phyloP scores from a whole-genome alignment of 2,329 filamentous ascomycete species.

The Cladosporium sp. region DNA sequence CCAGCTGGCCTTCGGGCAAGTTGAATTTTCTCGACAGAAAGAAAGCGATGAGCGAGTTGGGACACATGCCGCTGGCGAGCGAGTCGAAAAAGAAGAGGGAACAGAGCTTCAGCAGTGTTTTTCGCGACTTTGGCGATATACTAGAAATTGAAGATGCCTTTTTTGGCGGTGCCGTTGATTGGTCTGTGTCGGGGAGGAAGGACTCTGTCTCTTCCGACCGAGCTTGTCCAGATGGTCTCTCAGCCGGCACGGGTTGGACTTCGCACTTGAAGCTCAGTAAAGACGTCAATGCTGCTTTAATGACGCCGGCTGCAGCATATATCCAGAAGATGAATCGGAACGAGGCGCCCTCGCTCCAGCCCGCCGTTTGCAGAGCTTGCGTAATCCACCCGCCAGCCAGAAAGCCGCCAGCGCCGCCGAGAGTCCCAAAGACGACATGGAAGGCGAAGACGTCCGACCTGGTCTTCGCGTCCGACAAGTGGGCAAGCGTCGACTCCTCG shows the following conservation, averaged over 20 bases:
- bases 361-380: constrained; percentile 36
- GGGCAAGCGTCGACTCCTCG: constrained; percentile 39
- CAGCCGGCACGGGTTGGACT: constrained; percentile 22
- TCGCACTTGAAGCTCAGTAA: constrained; percentile 45
- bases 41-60: constrained; percentile 49
- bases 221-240: background rate
- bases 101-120: constrained; percentile 61
- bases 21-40: constrained; percentile 57
- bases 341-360: constrained; percentile 43
- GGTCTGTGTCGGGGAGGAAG: background rate
- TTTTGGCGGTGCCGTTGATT: background rate
- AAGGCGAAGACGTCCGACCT: constrained; percentile 37
- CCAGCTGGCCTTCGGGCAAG: constrained; percentile 54
- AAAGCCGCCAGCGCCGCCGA: constrained; percentile 34
- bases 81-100: constrained; percentile 69
- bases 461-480: constrained; percentile 31
- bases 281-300: constrained; percentile 44
- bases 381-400: constrained; percentile 43
- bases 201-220: background rate
- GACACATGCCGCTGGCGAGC: constrained; percentile 50
- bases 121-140: constrained; percentile 49
- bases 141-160: constrained; percentile 40
- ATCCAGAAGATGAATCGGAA: constrained; percentile 47
- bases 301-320: constrained; percentile 45
- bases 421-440: constrained; percentile 35